Evolutionary conservation across 2,329 filamentous ascomycete genomes (phyloP), one percentile per base, ranked within the genome.

Genomic region (Phialophora verrucosa): DNA sequence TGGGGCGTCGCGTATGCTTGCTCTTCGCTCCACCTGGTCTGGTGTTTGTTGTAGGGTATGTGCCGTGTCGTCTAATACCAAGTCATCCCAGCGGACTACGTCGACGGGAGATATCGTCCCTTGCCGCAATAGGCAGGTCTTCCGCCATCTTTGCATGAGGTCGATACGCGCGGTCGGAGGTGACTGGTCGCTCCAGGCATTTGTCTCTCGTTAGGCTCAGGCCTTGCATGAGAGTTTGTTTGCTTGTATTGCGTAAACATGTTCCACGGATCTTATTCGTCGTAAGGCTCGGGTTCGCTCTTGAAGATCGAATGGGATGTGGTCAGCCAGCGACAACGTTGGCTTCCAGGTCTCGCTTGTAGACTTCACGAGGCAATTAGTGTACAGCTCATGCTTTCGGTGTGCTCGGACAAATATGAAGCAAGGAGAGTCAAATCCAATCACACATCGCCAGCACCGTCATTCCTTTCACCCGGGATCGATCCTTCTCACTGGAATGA

Each of bases 21-120:
- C 14, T 14, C 14, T n/a, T 44, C 14, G 38, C n/a, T 44, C 14
- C 5, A 17, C 38, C 38, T n/a, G 14, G 38, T 44, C 17, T n/a
- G 17, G 49, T 10, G 27, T 51, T 51, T 51, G 25, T 17, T 1
- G 20, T 23, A 8, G 29, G 8, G 3, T 0, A 53, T 29, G 49
- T 25, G 29, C 25, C 53, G 25, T 55, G 53, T 55, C 29, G 25
- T 23, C 27, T 25, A 53, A 27, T 27, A 2, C 11, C 50, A 53
- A 53, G 12, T 53, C 50, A 53, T 8, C 25, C 50, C 12, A 29
- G 25, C 2, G 50, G 25, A 2, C 53, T 20, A 55, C 29, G 4
- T 55, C 25, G 25, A 20, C 29, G 29, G 53, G 53, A 55, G 53
- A 35, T 55, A 23, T 20, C 11, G 53, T 32, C 38, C 53, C 53